A percentile compares a stretch with the other conserved stretches of the same genome.
These are phyloP conservation scores for Musa schizocarpa DNA, from an alignment of 176 grass and related monocot genomes.

Conservation along the genomic window DNA sequence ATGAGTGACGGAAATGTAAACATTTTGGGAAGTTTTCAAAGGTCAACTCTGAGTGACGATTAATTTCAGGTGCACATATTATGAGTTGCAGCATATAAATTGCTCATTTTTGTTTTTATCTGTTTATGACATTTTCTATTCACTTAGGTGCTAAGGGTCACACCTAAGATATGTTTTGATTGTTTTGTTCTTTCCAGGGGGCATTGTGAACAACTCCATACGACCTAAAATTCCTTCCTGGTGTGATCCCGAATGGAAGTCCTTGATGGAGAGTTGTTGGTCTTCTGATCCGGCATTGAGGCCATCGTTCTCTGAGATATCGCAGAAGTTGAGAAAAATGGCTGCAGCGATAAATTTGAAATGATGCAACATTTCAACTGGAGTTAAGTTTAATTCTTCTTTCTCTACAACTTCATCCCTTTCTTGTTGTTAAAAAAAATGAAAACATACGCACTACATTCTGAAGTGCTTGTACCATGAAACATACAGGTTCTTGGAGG, in stretches of 20 bases:
- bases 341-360: conserved; percentile 75
- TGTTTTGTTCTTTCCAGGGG: conserved; percentile 35
- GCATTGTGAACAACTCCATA: conserved; percentile 64
- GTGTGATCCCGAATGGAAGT: conserved; percentile 99
- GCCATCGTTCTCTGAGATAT: conserved; percentile 91
- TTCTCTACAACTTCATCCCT: not conserved
- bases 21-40: not conserved
- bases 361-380: conserved; percentile 16
- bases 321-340: conserved; percentile 90
- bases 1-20: not conserved
- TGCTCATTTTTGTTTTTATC: no score
- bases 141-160: no score
- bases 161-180: not conserved
- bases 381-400: not conserved
- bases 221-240: conserved; percentile 84
- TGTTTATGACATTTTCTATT: no score
- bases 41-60: not conserved
- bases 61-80: not conserved
- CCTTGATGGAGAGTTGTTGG: conserved; percentile 88
- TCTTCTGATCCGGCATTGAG: conserved; percentile 59
- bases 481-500: not conserved
- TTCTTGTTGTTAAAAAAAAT: not conserved
- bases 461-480: not conserved
- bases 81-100: no score
- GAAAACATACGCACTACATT: not conserved